Evolutionary conservation across 805 yeast genomes (phyloP).

Genomic region (Metschnikowia peoriensis): DNA sequence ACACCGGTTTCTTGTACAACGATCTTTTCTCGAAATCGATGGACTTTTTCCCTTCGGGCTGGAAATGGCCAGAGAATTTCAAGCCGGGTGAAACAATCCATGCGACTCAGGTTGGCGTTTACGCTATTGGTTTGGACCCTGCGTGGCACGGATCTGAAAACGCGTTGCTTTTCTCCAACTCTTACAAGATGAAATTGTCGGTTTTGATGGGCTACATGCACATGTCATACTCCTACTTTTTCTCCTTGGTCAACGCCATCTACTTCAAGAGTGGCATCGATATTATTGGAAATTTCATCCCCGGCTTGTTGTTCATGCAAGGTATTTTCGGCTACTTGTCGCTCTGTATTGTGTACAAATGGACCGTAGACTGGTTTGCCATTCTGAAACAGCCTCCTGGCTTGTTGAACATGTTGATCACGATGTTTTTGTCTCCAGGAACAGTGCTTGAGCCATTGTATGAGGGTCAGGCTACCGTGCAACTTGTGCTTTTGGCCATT

Average conservation of each 20-base stretch:
- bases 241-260: constrained; percentile 77
- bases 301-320: constrained; percentile 93
- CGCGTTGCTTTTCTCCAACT: constrained; percentile 83
- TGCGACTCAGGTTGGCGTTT: constrained; percentile 67
- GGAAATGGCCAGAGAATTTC: constrained; percentile 87
- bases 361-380: constrained; percentile 90
- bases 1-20: constrained; percentile 91
- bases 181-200: constrained; percentile 96
- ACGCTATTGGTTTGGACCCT: constrained; percentile 84
- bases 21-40: constrained; percentile 90
- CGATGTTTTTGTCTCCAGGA: constrained; percentile 95
- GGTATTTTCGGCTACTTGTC: constrained; percentile 93
- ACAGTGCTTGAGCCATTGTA: constrained; percentile 76
- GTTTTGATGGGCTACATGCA: constrained; percentile 92
- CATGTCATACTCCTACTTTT: constrained; percentile 86
- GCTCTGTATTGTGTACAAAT: constrained; percentile 83
- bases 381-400: constrained; percentile 84
- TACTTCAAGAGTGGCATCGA: constrained; percentile 72
- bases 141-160: constrained; percentile 98
- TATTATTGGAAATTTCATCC: constrained; percentile 88
- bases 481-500: constrained; percentile 64
- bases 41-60: constrained; percentile 84
- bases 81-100: constrained; percentile 65
- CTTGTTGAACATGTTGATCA: constrained; percentile 87
- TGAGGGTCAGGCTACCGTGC: constrained; percentile 75